Conservation (phyloP, 495 filamentous ascomycete species). For the Aspergillus haitiensis region DNA sequence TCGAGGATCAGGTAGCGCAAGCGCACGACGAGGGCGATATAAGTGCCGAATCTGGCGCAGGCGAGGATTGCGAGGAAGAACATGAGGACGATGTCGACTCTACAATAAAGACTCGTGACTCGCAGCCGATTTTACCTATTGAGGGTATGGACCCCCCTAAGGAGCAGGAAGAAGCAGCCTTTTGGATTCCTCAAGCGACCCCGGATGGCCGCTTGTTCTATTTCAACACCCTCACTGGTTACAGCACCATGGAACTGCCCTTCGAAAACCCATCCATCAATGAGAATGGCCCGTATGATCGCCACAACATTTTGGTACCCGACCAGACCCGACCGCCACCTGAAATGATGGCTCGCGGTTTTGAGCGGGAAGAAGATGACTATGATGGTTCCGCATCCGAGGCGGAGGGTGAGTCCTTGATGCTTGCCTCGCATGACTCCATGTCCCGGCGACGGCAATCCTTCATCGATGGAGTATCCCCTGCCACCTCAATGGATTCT, state of each 20-base stretch:
- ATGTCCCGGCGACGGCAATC: conserved; percentile 63
- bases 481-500: conserved; percentile 89
- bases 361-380: conserved; percentile 79
- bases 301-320: conserved; percentile 82
- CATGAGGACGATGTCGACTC: conserved; percentile 66
- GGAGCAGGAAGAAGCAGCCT: conserved; percentile 85
- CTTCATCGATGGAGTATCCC: conserved; percentile 74
- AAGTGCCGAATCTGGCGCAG: conserved; percentile 54
- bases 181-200: conserved; percentile 98
- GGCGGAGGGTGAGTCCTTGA: conserved; percentile 66
- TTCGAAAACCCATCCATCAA: conserved; percentile 82
- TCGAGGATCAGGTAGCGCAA: conserved; percentile 37
- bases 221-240: conserved; percentile 94
- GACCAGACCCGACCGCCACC: conserved; percentile 88
- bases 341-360: conserved; percentile 87
- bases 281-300: conserved; percentile 83
- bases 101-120: conserved; percentile 56
- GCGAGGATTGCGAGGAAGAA: conserved; percentile 71
- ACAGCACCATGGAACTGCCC: conserved; percentile 89
- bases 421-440: conserved; percentile 58
- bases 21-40: conserved; percentile 53
- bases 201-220: conserved; percentile 93
- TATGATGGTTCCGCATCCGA: conserved; percentile 89
- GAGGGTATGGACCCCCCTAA: conserved; percentile 61
- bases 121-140: conserved; percentile 61